Evolutionary conservation across 306 rosid species (phyloP), one percentile per base, ranked within the genome.

Genomic region (Gleditsia sinensis): DNA sequence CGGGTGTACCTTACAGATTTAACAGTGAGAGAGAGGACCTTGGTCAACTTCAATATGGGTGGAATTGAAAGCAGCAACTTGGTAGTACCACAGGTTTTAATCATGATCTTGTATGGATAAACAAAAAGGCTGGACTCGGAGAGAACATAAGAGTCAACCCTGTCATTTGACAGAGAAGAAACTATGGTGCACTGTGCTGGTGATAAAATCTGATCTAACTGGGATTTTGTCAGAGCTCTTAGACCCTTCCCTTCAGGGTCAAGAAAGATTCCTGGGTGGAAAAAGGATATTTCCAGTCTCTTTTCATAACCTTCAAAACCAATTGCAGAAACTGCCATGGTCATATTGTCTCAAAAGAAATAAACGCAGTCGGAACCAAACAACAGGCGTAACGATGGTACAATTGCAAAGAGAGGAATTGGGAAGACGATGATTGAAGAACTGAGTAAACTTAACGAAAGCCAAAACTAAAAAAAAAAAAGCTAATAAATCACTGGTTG

Each of bases 171-270:
- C 27, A 50, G 27, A 6, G 56, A 50, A 7, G 58, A 53, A 53
- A 53, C 58, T 53, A 53, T 53, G 13, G 58, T 53, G 58, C 58
- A 53, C 16, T 53, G 16, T 2, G 58, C 30, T 53, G 58, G 58
- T 53, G 58, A 13, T 53, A 53, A 53, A 21, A 53, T 53, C 58
- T 53, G 30, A 53, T 53, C 58, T 5, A 53, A 21, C 16, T 53
- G 16, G 13, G 58, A 53, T 53, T 53, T 53, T 23, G 30, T 53
- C 16, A 53, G 32, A 53, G 58, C 9, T 53, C 58, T 53, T 20
- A 53, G 32, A 53, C 58, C 58, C 58, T 23, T 21, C 10, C 25
- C 58, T 53, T 53, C 58, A 53, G 58, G 58, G 58, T 53, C 58
- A 53, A 23, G 32, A 53, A 53, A 53, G 58, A 53, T 23, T 53